Conservation (phyloP, 805 yeast species). For the Candida bentonensis region DNA sequence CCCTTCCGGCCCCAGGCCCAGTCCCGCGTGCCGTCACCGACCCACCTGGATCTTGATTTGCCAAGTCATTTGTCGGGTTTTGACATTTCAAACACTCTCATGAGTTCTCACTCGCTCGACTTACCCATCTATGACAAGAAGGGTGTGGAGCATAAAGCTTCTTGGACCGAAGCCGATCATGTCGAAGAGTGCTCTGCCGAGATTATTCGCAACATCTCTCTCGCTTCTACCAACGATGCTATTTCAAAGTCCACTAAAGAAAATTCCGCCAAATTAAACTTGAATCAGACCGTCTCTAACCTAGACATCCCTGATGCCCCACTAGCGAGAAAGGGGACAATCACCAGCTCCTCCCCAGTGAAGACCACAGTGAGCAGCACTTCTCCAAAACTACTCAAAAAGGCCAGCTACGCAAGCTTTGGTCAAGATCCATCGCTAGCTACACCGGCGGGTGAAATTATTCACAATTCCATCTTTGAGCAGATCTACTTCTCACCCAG, state of each 20-base stretch:
- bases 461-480: background rate
- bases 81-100: background rate
- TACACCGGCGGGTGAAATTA: background rate
- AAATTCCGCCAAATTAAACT: background rate
- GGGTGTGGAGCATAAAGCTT: background rate
- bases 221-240: too few species aligned
- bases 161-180: background rate
- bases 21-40: background rate
- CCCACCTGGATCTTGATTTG: background rate
- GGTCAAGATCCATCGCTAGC: background rate
- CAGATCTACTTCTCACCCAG: background rate
- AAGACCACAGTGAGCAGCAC: background rate
- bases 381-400: background rate
- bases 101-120: background rate
- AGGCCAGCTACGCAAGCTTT: background rate
- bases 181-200: background rate
- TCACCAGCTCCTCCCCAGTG: background rate
- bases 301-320: conserved; percentile 1
- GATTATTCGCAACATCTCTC: background rate
- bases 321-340: background rate
- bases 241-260: too few species aligned
- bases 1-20: background rate
- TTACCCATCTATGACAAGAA: background rate
- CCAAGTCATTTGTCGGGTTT: background rate
- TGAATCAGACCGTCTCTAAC: background rate